phyloP scores from a whole-genome alignment of 495 filamentous ascomycete species.

The Aspergillus sclerotioniger region DNA sequence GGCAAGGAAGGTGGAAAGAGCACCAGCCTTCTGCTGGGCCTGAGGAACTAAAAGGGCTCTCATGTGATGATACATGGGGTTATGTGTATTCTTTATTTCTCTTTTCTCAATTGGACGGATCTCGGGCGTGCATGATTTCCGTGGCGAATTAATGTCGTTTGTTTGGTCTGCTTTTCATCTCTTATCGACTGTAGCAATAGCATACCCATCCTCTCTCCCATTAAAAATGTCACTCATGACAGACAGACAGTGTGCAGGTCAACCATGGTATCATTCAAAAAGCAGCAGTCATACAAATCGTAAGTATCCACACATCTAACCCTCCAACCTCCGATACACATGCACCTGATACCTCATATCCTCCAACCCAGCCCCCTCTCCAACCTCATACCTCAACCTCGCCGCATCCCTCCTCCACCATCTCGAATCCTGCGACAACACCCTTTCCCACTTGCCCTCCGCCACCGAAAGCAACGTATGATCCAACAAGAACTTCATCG shows the following conservation, averaged over 20 bases:
- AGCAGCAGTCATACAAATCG: neutral
- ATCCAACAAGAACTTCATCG: constrained; percentile 92
- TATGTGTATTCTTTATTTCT: constrained; percentile 24
- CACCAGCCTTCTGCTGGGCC: constrained; percentile 57
- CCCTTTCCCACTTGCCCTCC: constrained; percentile 63
- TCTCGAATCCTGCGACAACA: constrained; percentile 67
- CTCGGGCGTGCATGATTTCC: constrained; percentile 33
- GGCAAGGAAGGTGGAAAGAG: constrained; percentile 63
- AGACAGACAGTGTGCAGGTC: no score
- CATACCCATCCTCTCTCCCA: constrained; percentile 30
- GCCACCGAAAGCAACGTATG: constrained; percentile 64
- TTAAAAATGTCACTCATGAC: neutral
- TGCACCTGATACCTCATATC: constrained; percentile 94
- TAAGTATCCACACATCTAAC: no score
- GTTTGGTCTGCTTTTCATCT: constrained; percentile 21
- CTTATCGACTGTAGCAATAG: constrained; percentile 46
- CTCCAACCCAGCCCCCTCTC: constrained; percentile 61
- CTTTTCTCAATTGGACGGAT: constrained; percentile 22
- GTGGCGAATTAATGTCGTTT: constrained; percentile 32
- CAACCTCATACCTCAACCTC: constrained; percentile 73
- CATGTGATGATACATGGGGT: constrained; percentile 13
- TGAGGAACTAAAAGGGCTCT: constrained; percentile 43
- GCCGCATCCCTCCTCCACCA: constrained; percentile 76
- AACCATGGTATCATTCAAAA: neutral
- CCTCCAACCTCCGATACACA: constrained; percentile 56